Evolutionary conservation across 352 stramenopile species (phyloP), one percentile per base, ranked within the genome.

Genomic region (Saprolegnia diclina): DNA sequence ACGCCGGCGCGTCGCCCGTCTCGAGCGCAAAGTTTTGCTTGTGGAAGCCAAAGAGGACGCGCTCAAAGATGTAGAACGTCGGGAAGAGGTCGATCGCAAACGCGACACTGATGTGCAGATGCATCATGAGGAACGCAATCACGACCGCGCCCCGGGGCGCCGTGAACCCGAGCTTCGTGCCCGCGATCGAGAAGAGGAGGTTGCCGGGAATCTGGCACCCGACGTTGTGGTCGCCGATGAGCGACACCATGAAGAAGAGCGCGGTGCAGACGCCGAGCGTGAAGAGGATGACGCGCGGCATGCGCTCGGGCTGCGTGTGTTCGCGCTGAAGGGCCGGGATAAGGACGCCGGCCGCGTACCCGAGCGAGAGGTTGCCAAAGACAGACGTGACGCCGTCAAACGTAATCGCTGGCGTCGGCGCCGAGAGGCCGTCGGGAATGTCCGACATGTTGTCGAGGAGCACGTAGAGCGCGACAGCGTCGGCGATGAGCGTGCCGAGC

Each of bases 191-290:
- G 71, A 74, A 74, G 7, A 74, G 56, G 21, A 74, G 55, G 42
- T 74, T 74, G 42, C 71, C 71, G 5, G 69, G 54, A 32, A 74
- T 74, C 52, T 74, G 69, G 57, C 71, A 74, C 19, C 69, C 69
- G 1, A 74, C 69, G 18, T 50, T 67, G 37, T 65, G 54, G 32
- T 73, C 53, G 35, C 56, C 69, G 21, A 46, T 71, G 22, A 65
- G 14, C 4, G 69, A 72, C 6, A 74, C 38, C 10, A 44, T 21
- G 1, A 74, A 52, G 40, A 74, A 74, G 11, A 74, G 37, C 35
- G 55, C 37, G 0, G 69, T 72, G 40, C 53, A 62, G 5, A 72
- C 48, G 35, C 26, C 57, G 18, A 74, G 45, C n/a, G 69, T 74
- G 16, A 74, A 57, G 1, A 74, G 19, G 26, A 74, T 73, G 18